These are phyloP conservation scores for Volvox carteri DNA, from an alignment of 163 green algal species.

Conservation along the genomic window DNA sequence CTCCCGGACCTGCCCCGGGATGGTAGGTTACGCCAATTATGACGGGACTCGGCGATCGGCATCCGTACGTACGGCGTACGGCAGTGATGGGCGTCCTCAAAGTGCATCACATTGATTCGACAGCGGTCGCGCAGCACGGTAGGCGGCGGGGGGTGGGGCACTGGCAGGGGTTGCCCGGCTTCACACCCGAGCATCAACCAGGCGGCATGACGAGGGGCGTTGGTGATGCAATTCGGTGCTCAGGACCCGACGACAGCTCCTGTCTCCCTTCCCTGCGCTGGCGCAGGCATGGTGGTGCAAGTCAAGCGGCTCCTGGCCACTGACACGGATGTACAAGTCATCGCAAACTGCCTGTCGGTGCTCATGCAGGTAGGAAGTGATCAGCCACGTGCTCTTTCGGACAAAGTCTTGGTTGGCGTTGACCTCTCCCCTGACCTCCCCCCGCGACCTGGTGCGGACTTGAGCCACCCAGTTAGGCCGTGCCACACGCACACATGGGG, in stretches of 20 bases:
- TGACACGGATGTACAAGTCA: constrained; percentile 89
- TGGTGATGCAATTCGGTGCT: background rate
- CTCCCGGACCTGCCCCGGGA: no score
- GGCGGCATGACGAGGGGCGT: background rate
- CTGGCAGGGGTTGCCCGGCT: no score
- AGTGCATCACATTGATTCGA: constrained; percentile 86
- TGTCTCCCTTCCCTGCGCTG: background rate
- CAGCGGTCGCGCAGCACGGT: constrained; percentile 74
- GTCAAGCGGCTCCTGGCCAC: constrained; percentile 77
- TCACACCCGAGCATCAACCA: background rate
- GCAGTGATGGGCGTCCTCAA: constrained; percentile 97
- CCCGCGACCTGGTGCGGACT: no score
- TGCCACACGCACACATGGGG: no score
- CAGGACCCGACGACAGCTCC: background rate
- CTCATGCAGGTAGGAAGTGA: constrained; percentile 76
- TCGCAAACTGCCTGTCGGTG: constrained; percentile 91
- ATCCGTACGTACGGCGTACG: constrained; percentile 93
- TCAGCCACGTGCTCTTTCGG: no score
- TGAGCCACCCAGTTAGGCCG: no score
- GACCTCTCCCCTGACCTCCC: no score
- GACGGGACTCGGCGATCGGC: constrained; percentile 82
- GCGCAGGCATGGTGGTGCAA: constrained; percentile 62
- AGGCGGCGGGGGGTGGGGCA: no score
- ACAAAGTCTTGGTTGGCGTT: no score
- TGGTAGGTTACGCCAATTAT: constrained; percentile 82